These are phyloP conservation scores for Lipomyces yamanashiensis DNA, from an alignment of 805 yeast genomes.

Conservation along the genomic window DNA sequence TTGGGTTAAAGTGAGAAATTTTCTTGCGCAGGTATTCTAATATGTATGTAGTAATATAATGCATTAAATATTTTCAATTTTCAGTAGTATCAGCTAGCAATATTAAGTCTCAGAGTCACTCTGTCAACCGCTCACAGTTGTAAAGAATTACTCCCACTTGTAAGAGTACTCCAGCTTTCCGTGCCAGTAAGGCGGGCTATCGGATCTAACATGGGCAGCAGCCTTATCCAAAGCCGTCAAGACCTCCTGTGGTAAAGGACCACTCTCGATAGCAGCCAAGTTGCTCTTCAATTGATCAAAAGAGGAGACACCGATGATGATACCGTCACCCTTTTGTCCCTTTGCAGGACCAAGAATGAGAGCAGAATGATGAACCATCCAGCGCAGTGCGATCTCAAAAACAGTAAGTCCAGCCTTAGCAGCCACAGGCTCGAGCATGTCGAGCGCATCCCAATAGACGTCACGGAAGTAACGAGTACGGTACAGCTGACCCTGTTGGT, in stretches of 20 bases:
- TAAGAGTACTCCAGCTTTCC: slow-evolving; percentile 11
- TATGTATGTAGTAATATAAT: neutral
- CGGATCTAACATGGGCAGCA: slow-evolving; percentile 37
- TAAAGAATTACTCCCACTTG: neutral
- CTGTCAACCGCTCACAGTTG: too few species aligned
- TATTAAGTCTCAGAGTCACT: too few species aligned
- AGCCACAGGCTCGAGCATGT: slow-evolving; percentile 14
- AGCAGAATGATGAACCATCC: slow-evolving; percentile 26
- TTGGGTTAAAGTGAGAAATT: neutral
- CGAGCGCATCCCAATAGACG: slow-evolving; percentile 23
- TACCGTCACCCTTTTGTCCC: slow-evolving; percentile 24
- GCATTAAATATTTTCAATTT: neutral
- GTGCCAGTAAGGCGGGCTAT: slow-evolving; percentile 37
- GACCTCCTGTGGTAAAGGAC: slow-evolving; percentile 39
- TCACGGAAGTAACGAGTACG: slow-evolving; percentile 26
- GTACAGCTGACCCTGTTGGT: slow-evolving; percentile 8
- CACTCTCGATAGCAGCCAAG: slow-evolving; percentile 34
- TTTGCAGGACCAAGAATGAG: slow-evolving; percentile 23
- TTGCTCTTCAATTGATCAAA: slow-evolving; percentile 18
- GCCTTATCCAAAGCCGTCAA: slow-evolving; percentile 38
- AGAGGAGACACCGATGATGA: slow-evolving; percentile 25
- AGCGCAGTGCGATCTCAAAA: slow-evolving; percentile 25
- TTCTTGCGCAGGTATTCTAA: neutral
- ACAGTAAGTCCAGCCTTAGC: slow-evolving; percentile 20
- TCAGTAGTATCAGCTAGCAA: too few species aligned